phyloP scores from a whole-genome alignment of 768 basidiomycete species.

The Boletus huronensis region DNA sequence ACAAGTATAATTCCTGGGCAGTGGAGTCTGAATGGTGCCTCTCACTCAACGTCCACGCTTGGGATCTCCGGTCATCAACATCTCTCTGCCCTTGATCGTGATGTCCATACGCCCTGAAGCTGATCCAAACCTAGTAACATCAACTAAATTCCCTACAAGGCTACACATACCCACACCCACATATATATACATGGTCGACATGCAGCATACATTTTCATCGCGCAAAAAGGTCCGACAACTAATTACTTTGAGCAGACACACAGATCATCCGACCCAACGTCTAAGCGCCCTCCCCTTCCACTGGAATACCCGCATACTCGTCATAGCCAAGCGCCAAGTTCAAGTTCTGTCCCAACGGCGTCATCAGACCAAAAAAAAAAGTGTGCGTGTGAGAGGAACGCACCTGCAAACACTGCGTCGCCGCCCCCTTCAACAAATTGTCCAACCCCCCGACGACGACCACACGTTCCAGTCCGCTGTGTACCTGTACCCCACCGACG shows the following conservation, averaged over 20 bases:
- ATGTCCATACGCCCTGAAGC: too few species aligned
- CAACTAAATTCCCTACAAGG: not conserved
- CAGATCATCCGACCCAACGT: not conserved
- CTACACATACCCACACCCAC: too few species aligned
- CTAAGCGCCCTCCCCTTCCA: conserved; percentile 14
- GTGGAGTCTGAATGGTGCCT: not conserved
- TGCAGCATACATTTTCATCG: not conserved
- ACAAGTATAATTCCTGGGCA: not conserved
- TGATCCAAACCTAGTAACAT: not conserved
- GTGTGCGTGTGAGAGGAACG: conserved; percentile 20
- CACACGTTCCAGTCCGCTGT: conserved; percentile 82
- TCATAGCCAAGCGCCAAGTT: conserved; percentile 88
- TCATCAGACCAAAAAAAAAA: not conserved
- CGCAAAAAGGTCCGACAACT: not conserved
- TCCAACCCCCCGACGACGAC: conserved; percentile 96
- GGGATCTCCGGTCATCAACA: not conserved
- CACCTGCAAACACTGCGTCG: conserved; percentile 97
- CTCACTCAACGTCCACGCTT: not conserved
- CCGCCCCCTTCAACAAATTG: conserved; percentile 96
- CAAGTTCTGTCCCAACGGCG: conserved; percentile 57
- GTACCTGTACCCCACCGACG: conserved; percentile 92
- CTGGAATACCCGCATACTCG: conserved; percentile 76
- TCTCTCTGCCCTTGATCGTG: not conserved
- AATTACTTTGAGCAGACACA: not conserved
- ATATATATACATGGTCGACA: not conserved